phyloP scores from a whole-genome alignment of 768 basidiomycete species.

The Clathrus columnatus region DNA sequence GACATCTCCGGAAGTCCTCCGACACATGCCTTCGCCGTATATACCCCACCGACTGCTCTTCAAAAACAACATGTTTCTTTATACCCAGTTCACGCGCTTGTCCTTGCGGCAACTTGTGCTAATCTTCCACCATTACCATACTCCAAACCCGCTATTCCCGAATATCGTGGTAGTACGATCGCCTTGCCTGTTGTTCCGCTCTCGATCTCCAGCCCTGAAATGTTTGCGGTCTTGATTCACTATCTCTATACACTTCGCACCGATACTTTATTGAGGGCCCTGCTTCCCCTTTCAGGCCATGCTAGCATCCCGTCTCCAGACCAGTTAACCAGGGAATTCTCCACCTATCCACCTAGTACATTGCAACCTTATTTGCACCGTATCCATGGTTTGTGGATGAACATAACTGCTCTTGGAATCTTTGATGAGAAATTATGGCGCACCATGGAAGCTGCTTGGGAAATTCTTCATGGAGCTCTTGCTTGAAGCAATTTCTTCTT shows the following conservation, averaged over 20 bases:
- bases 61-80: conserved; percentile 27
- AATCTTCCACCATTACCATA: conserved; percentile 49
- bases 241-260: conserved; percentile 62
- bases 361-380: conserved; percentile 26
- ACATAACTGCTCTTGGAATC: conserved; percentile 61
- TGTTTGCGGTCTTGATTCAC: conserved; percentile 48
- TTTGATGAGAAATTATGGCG: conserved; percentile 60
- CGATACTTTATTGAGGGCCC: conserved; percentile 35
- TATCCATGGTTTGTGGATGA: conserved; percentile 65
- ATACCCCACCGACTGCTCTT: conserved; percentile 16
- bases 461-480: conserved; percentile 52
- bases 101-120: conserved; percentile 63
- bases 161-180: conserved; percentile 25
- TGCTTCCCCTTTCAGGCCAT: conserved; percentile 17
- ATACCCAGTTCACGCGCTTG: conserved; percentile 60
- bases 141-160: conserved; percentile 10
- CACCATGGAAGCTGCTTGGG: conserved; percentile 59
- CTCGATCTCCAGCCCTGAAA: conserved; percentile 50
- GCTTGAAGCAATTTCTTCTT: neutral
- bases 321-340: conserved; percentile 27
- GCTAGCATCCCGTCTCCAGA: conserved; percentile 16
- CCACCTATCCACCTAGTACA: conserved; percentile 25
- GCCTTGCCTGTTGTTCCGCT: conserved; percentile 55
- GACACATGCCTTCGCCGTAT: conserved; percentile 27
- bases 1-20: conserved; percentile 22